These are phyloP conservation scores for Ophiocordyceps polyrhachis-furcata DNA, from an alignment of 2,329 filamentous ascomycete genomes.

Conservation along the genomic window DNA sequence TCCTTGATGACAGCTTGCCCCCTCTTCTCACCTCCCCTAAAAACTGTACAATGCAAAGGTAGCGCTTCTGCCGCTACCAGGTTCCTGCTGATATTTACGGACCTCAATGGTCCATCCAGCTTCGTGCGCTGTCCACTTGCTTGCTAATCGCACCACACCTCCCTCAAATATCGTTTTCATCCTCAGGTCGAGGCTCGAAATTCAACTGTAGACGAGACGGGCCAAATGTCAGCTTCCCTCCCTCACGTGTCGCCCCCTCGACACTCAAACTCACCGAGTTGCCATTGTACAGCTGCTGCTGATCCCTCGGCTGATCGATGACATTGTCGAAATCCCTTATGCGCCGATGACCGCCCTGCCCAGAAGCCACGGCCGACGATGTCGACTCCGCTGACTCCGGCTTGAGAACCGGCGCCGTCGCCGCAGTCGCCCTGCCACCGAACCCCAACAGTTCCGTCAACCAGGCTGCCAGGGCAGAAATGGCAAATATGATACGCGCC, in stretches of 20 bases:
- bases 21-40: neutral
- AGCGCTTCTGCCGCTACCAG: constrained; percentile 5
- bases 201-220: constrained; percentile 30
- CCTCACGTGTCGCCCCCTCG: too few relatives aligned
- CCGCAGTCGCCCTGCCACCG: constrained; percentile 1
- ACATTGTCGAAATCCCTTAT: constrained; percentile 22
- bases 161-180: constrained; percentile 26
- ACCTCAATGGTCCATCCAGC: constrained; percentile 1
- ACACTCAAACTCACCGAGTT: constrained; percentile 66
- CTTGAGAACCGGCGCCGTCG: neutral
- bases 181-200: constrained; percentile 43
- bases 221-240: neutral
- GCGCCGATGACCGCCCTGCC: constrained; percentile 5
- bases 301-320: constrained; percentile 33
- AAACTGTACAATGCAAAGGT: constrained; percentile 9
- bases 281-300: constrained; percentile 67
- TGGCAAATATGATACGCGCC: constrained; percentile 11
- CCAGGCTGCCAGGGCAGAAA: constrained; percentile 17
- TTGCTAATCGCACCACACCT: neutral
- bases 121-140: neutral
- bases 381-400: constrained; percentile 1
- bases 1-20: too few relatives aligned
- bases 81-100: neutral
- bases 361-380: constrained; percentile 4
- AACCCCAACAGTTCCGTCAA: constrained; percentile 13